Evolutionary conservation across 2,329 filamentous ascomycete species (phyloP).

Genomic region (Alternaria metachromatica): DNA sequence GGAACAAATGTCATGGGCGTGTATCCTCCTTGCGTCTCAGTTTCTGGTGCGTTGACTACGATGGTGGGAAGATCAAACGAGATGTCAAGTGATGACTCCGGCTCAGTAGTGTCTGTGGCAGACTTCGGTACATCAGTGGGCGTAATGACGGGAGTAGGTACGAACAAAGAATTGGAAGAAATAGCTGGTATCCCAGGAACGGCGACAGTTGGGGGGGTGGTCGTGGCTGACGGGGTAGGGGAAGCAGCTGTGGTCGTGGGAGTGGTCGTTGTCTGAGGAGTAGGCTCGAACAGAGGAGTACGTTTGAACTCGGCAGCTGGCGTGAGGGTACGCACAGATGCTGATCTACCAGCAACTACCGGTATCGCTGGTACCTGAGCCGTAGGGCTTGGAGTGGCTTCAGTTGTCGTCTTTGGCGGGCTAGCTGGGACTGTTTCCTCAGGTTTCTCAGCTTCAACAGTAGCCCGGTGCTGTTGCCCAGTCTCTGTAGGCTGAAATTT

Average conservation of each 20-base stretch:
- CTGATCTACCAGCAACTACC: neutral
- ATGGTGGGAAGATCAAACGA: neutral
- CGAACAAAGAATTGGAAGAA: neutral
- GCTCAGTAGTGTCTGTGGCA: neutral
- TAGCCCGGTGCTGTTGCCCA: neutral
- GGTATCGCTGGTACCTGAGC: neutral
- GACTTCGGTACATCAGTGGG: neutral
- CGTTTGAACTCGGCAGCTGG: neutral
- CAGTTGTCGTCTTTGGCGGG: no score
- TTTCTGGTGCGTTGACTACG: no score
- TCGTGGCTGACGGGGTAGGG: neutral
- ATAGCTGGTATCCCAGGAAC: no score
- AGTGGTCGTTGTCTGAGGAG: neutral
- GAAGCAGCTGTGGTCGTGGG: neutral
- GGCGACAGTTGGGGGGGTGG: neutral
- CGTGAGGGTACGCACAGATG: neutral
- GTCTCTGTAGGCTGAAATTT: neutral
- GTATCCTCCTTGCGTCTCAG: neutral
- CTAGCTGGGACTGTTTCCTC: rapidly evolving
- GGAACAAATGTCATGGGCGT: neutral
- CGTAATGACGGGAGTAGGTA: neutral
- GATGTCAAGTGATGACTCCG: neutral
- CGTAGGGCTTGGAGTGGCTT: neutral
- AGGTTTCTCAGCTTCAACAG: neutral
- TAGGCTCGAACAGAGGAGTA: neutral